A percentile compares a stretch with the other conserved stretches of the same genome.
Evolutionary conservation across 441 rosid species (phyloP).

Genomic region (Aquilaria agallochum): DNA sequence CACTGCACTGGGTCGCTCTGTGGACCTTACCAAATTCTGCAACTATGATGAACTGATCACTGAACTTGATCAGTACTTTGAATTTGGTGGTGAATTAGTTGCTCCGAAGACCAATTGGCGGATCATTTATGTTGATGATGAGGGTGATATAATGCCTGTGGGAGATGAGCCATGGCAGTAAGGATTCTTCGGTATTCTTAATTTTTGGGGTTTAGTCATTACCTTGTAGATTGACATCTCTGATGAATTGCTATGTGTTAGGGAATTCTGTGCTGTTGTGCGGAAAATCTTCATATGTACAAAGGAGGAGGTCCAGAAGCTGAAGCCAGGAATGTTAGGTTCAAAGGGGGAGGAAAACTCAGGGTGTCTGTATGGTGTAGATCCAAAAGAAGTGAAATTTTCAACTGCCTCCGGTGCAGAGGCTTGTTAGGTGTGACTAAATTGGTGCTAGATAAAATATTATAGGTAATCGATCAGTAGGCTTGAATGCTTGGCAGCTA

Average conservation of each 20-base stretch:
- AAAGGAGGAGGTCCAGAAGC: conserved; percentile 89
- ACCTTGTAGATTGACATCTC: neutral
- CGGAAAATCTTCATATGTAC: conserved; percentile 83
- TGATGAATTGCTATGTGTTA: conserved; percentile 18
- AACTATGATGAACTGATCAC: conserved; percentile 74
- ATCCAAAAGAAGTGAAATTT: conserved; percentile 51
- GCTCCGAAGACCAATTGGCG: conserved; percentile 69
- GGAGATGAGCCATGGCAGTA: conserved; percentile 99
- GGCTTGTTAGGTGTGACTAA: conserved; percentile 27
- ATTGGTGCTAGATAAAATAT: conserved; percentile 23
- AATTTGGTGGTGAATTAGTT: conserved; percentile 76
- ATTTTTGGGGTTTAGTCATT: neutral
- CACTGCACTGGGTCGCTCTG: conserved; percentile 91
- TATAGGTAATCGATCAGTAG: neutral
- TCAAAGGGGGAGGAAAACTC: conserved; percentile 45
- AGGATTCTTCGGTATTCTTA: conserved; percentile 20
- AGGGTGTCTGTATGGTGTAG: conserved; percentile 31
- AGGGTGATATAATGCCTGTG: conserved; percentile 98
- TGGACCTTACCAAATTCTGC: conserved; percentile 83
- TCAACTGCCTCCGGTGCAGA: conserved; percentile 28
- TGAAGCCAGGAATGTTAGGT: conserved; percentile 61
- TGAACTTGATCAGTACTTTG: conserved; percentile 85
- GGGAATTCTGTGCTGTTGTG: conserved; percentile 97
- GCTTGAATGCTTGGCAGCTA: neutral
- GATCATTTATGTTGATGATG: conserved; percentile 88